phyloP scores from a whole-genome alignment of 2,329 filamentous ascomycete species.

The Rhexocercosporidium sp. region DNA sequence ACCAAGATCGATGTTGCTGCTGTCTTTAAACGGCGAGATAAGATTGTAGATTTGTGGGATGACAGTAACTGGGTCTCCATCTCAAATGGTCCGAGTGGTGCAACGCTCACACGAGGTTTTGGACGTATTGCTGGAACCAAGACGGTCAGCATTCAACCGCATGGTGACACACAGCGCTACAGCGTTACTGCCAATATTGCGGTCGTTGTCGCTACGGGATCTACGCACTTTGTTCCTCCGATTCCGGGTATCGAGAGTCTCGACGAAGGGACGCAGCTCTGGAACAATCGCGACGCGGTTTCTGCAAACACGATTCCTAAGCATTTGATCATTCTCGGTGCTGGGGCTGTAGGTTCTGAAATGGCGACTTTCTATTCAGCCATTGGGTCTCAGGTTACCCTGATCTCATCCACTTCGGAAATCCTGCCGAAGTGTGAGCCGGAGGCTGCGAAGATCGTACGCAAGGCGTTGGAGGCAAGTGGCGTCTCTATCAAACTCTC shows the following conservation, averaged over 20 bases:
- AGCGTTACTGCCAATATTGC: slow-evolving; percentile 5
- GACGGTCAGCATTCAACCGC: not conserved
- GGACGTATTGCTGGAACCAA: slow-evolving; percentile 15
- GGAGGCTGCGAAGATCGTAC: slow-evolving; percentile 19
- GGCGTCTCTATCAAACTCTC: slow-evolving; percentile 17
- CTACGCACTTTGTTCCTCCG: not conserved
- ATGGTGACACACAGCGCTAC: not conserved
- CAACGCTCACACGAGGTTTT: slow-evolving; percentile 17
- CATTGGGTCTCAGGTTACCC: slow-evolving; percentile 20
- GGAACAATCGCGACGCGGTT: slow-evolving; percentile 20
- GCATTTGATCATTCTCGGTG: slow-evolving; percentile 24
- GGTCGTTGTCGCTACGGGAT: not conserved
- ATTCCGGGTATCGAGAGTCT: slow-evolving; percentile 2
- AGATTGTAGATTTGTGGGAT: slow-evolving; percentile 13
- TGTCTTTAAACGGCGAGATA: slow-evolving; percentile 22
- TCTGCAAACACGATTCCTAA: slow-evolving; percentile 13
- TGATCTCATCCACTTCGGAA: slow-evolving; percentile 19
- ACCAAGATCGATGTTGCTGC: slow-evolving; percentile 11
- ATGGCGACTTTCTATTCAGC: slow-evolving; percentile 22
- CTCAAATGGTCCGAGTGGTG: slow-evolving; percentile 11
- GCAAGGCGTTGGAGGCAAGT: slow-evolving; percentile 9
- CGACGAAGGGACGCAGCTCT: slow-evolving; percentile 15
- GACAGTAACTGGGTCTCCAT: slow-evolving; percentile 13
- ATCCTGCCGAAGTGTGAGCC: slow-evolving; percentile 20
- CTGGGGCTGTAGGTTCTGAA: slow-evolving; percentile 23